These are phyloP conservation scores for Rehmannia glutinosa DNA, from an alignment of 257 asterid species.

Conservation along the genomic window DNA sequence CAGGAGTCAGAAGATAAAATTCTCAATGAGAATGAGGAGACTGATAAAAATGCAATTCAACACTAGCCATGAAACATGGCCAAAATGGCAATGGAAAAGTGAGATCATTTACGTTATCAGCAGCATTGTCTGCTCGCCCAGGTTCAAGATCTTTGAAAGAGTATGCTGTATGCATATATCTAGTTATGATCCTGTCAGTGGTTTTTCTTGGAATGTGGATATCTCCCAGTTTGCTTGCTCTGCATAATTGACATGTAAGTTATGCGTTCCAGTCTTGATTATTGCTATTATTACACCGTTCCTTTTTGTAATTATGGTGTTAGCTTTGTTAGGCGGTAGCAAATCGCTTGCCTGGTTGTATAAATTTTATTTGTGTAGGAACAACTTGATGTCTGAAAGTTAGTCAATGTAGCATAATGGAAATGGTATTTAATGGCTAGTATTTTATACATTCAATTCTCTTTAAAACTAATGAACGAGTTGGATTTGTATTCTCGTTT, in stretches of 20 bases:
- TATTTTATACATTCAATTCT: background rate
- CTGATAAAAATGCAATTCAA: slow-evolving; percentile 15
- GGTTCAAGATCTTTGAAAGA: slow-evolving; percentile 17
- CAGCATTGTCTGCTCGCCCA: slow-evolving; percentile 11
- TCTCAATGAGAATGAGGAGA: slow-evolving; percentile 8
- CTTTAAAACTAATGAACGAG: background rate
- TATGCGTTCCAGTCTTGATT: background rate
- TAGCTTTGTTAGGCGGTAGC: slow-evolving; percentile 8
- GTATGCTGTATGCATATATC: slow-evolving; percentile 25
- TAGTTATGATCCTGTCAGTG: slow-evolving; percentile 30
- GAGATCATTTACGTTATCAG: slow-evolving; percentile 12
- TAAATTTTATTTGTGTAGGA: slow-evolving; percentile 16
- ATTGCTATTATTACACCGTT: background rate
- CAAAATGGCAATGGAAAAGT: slow-evolving; percentile 10
- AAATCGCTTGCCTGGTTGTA: slow-evolving; percentile 5
- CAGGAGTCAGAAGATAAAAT: slow-evolving; percentile 13
- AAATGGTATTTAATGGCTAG: background rate
- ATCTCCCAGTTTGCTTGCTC: slow-evolving; percentile 31
- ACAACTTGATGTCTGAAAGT: background rate
- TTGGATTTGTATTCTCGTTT: no score
- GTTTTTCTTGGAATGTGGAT: slow-evolving; percentile 36
- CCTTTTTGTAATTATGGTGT: background rate
- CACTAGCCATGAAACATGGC: slow-evolving; percentile 2
- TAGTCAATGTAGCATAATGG: slow-evolving; percentile 8
- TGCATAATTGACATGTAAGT: slow-evolving; percentile 12